A percentile compares a stretch with the other conserved stretches of the same genome.
Evolutionary conservation across 306 rosid genomes (phyloP).

Genomic region (Carpinus viminea): DNA sequence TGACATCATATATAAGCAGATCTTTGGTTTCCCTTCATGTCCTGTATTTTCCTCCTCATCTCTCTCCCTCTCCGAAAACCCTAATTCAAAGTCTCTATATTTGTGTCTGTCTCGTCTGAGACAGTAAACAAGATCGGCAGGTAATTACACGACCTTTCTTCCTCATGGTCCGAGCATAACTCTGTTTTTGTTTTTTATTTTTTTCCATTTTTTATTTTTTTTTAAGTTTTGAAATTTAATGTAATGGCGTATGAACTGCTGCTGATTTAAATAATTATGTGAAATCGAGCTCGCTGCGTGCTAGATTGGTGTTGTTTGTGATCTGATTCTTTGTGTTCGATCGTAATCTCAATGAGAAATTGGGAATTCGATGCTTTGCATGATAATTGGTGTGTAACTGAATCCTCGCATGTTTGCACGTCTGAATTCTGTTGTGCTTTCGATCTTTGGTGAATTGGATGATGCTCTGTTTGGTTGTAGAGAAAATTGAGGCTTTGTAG

Average conservation of each 20-base stretch:
- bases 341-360: slow-evolving; percentile 23
- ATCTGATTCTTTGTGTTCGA: slow-evolving; percentile 33
- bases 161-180: slow-evolving; percentile 15
- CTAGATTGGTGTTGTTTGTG: slow-evolving; percentile 16
- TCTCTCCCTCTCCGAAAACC: slow-evolving; percentile 56
- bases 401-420: slow-evolving; percentile 9
- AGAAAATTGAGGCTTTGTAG: slow-evolving; percentile 25
- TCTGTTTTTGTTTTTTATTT: slow-evolving; percentile 16
- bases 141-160: slow-evolving; percentile 37
- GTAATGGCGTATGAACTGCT: slow-evolving; percentile 21
- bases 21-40: slow-evolving; percentile 34
- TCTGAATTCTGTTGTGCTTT: slow-evolving; percentile 24
- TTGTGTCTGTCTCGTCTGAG: slow-evolving; percentile 27
- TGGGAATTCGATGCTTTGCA: slow-evolving; percentile 24
- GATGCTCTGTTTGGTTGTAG: slow-evolving; percentile 22
- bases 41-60: slow-evolving; percentile 47
- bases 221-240: slow-evolving; percentile 8
- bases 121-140: slow-evolving; percentile 60
- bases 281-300: slow-evolving; percentile 37
- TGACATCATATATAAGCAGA: slow-evolving; percentile 18
- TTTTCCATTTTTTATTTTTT: not conserved
- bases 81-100: slow-evolving; percentile 54
- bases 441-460: slow-evolving; percentile 46
- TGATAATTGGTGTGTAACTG: slow-evolving; percentile 33
- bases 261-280: slow-evolving; percentile 39